A percentile compares a stretch with the other conserved stretches of the same genome.
phyloP scores from a whole-genome alignment of 2,329 filamentous ascomycete species.

The Didymella exigua region DNA sequence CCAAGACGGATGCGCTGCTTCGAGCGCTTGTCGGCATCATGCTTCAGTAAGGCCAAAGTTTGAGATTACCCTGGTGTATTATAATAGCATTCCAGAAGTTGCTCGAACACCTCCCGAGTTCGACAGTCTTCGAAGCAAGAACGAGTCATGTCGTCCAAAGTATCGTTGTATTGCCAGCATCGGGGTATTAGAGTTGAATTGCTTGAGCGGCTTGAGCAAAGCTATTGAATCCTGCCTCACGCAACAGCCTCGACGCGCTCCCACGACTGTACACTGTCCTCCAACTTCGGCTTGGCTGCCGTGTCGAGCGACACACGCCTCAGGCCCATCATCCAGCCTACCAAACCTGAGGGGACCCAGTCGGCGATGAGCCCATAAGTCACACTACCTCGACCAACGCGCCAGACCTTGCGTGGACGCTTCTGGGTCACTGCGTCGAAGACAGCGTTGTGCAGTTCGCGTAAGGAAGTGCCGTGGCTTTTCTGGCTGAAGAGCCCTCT shows the following conservation, averaged over 20 bases:
- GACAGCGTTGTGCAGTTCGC: constrained; percentile 82
- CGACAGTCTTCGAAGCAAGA: neutral
- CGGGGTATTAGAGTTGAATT: neutral
- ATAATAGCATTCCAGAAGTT: neutral
- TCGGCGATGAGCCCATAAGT: constrained; percentile 85
- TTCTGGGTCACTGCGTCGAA: constrained; percentile 84
- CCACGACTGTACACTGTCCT: constrained; percentile 54
- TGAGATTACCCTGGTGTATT: neutral
- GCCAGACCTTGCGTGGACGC: constrained; percentile 65
- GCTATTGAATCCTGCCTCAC: too few relatives aligned
- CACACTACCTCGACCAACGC: constrained; percentile 82
- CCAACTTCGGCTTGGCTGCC: constrained; percentile 45
- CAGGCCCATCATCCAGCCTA: constrained; percentile 94
- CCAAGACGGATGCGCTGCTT: constrained; percentile 6
- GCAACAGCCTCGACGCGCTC: constrained; percentile 39
- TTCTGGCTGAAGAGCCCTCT: constrained; percentile 60
- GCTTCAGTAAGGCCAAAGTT: neutral
- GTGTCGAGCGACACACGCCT: constrained; percentile 56
- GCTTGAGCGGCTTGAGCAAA: too few relatives aligned
- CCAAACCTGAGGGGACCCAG: constrained; percentile 75
- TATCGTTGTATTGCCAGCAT: neutral
- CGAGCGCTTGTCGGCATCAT: neutral
- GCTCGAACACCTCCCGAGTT: neutral
- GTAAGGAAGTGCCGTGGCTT: constrained; percentile 70
- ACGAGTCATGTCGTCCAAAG: neutral